Base-by-base conservation (phyloP, 2,329 filamentous ascomycete species). In the Pseudopyricularia cyperi region DNA sequence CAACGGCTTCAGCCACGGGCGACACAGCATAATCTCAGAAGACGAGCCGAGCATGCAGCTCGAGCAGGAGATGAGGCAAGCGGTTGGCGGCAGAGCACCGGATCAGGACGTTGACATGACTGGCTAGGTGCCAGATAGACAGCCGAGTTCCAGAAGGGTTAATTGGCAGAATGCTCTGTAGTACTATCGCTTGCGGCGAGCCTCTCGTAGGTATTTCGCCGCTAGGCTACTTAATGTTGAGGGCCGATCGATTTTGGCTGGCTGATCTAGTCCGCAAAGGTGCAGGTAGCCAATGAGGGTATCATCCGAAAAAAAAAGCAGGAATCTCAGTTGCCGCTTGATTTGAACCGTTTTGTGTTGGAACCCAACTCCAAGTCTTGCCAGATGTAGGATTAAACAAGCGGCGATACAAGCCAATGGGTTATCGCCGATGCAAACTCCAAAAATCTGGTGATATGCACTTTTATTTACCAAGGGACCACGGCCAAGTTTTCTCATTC, bases 61-160 rank as follows among this genome's bases (percentile, higher is more conserved):
- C 55, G 70, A 76, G 62, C 65, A 73, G 42, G 79, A 82, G 61
- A 75, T 76, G 63, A 69, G 71, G 52, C 73, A 76, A 56, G 70
- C 70, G 17, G 35, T 34, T 17, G 48, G 49, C 4, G 49, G 35
- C 9, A 17, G 14, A 15, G 49, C 32, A 14, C 33, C n/a, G 26
- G 49, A 51, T 15, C 33, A 51, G 33, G 49, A 51, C 11, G 49
- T 51, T 26, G 49, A 51, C 24, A 51, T 51, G 49, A 51, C 49
- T 51, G 49, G 48, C 26, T 50, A 50, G 48, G 14, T 7, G 8
- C 48, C n/a, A 26, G 15, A 34, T 33, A 5, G 22, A 24, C 14
- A 14, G 8, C 22, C 15, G 39, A 44, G 3, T 44, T 44, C 22
- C 12, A 22, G 19, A 12, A 44, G 19, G 39, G 7, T 19, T 28